Percentiles rank a stretch among this genome's conserved stretches.
These are phyloP conservation scores for Chytriomyces sp. DNA, from an alignment of 192 early-diverging fungal species.

Conservation along the genomic window DNA sequence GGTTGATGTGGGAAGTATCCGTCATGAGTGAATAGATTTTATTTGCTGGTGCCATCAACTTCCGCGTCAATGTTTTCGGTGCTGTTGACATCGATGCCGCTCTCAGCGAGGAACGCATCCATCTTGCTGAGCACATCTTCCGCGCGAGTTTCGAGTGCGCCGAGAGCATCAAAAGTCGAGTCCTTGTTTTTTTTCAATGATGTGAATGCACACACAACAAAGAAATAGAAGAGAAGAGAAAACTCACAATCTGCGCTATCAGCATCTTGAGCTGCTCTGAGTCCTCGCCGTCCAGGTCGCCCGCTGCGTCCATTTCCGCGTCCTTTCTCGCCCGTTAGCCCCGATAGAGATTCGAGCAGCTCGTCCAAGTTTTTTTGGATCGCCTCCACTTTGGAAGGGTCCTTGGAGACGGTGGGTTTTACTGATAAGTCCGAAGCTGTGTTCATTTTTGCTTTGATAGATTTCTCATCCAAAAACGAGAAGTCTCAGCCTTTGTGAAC, in stretches of 20 bases:
- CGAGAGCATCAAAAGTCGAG: constrained; percentile 2
- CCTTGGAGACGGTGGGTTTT: neutral
- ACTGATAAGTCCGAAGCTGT: neutral
- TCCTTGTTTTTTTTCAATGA: neutral
- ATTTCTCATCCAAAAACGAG: neutral
- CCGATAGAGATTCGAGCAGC: neutral
- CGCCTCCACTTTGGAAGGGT: neutral
- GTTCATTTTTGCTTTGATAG: constrained; percentile 1
- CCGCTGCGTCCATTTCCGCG: neutral
- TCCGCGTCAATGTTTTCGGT: no score
- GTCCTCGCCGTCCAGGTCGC: neutral
- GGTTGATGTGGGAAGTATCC: no score
- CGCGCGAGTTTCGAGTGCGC: constrained; percentile 11
- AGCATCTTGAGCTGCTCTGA: neutral
- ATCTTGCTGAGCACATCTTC: constrained; percentile 15
- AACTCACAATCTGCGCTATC: constrained; percentile 10
- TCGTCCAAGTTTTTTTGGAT: neutral
- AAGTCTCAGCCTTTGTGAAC: neutral
- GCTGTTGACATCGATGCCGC: neutral
- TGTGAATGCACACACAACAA: neutral
- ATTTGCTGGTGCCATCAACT: no score
- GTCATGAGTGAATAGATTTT: no score
- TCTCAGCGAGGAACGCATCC: constrained; percentile 15
- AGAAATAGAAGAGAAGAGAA: neutral
- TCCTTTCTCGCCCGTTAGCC: neutral